Evolutionary conservation across 2,329 filamentous ascomycete genomes (phyloP).

Genomic region (Hirsutella rhossiliensis): DNA sequence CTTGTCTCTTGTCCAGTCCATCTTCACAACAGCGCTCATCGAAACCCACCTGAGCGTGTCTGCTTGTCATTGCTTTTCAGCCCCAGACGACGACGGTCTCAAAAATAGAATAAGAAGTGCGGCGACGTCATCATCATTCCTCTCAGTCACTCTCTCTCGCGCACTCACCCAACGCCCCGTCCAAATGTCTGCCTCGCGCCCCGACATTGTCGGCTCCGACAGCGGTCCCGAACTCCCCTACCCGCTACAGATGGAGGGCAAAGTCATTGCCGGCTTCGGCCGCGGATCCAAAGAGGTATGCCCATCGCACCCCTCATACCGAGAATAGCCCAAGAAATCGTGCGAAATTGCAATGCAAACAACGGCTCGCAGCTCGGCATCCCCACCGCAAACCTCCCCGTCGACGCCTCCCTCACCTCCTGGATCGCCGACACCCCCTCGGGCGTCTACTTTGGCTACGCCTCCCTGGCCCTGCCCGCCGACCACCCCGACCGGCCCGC

Average conservation of each 20-base stretch:
- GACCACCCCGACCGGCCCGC: slow-evolving; percentile 29
- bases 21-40: no score
- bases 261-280: slow-evolving; percentile 87
- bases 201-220: slow-evolving; percentile 61
- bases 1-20: no score
- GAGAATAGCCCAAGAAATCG: neutral
- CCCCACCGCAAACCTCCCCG: slow-evolving; percentile 85
- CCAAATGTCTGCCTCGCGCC: slow-evolving; percentile 32
- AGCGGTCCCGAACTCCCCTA: slow-evolving; percentile 65
- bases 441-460: slow-evolving; percentile 92
- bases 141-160: no score
- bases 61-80: no score
- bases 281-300: slow-evolving; percentile 80
- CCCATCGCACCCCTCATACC: neutral
- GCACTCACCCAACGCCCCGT: neutral
- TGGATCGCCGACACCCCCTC: slow-evolving; percentile 55
- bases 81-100: no score
- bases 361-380: slow-evolving; percentile 61
- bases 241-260: slow-evolving; percentile 72
- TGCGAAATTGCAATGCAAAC: neutral
- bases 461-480: slow-evolving; percentile 51
- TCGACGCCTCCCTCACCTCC: slow-evolving; percentile 46
- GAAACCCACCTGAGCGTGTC: no score
- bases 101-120: no score
- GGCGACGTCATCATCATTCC: no score